Evolutionary conservation across 2,329 filamentous ascomycete species (phyloP).

Genomic region (Aspergillus latus): DNA sequence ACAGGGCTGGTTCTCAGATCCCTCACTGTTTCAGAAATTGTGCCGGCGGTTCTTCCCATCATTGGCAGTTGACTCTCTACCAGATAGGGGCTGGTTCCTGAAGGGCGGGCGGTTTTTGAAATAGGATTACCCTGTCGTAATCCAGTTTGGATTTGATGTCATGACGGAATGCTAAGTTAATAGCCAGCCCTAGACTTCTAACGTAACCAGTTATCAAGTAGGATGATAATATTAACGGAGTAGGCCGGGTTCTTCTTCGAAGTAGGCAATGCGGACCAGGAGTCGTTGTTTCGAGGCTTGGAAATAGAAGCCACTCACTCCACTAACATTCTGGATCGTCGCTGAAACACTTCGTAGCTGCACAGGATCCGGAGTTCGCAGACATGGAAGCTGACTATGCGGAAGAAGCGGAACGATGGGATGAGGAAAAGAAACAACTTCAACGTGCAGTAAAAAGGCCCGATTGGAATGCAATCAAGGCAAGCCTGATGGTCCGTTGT

Average conservation of each 20-base stretch:
- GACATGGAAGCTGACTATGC: neutral
- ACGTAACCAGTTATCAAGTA: neutral
- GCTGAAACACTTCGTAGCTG: constrained; percentile 6
- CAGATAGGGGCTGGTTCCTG: constrained; percentile 3
- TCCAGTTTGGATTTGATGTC: neutral
- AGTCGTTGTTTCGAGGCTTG: neutral
- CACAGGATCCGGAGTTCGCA: constrained; percentile 2
- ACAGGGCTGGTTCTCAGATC: constrained; percentile 7
- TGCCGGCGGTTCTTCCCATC: constrained; percentile 3
- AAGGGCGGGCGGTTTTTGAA: neutral
- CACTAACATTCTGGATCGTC: constrained; percentile 7
- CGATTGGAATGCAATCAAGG: neutral
- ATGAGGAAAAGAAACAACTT: constrained; percentile 1
- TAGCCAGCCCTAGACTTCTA: neutral
- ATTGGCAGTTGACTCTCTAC: constrained; percentile 3
- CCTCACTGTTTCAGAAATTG: constrained; percentile 18
- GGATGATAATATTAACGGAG: neutral
- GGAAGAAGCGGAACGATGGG: neutral
- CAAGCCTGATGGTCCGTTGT: neutral
- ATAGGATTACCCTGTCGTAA: constrained; percentile 1
- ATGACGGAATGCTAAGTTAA: neutral
- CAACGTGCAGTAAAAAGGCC: neutral
- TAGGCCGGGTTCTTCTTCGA: neutral
- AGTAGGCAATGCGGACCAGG: neutral
- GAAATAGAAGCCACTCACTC: neutral